Base-by-base conservation (phyloP, 352 stramenopile genomes). In the Pythium vanterpoolii region DNA sequence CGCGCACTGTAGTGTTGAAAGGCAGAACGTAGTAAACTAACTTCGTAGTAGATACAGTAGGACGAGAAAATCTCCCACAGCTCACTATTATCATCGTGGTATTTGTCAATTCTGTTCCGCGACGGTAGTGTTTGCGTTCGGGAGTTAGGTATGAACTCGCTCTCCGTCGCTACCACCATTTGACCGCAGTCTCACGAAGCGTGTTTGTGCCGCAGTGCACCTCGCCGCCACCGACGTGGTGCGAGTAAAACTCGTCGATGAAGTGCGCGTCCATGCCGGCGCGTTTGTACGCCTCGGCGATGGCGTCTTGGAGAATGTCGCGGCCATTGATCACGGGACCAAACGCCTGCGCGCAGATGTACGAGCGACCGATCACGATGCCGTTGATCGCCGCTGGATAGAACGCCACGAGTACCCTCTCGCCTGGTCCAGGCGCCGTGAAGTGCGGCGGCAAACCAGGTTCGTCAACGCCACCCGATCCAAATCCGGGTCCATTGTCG, bases 181-280 rank as follows among this genome's bases (percentile, higher is more conserved):
- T 58, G n/a, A 50, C 56, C 8, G 28, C 47, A 13, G 38, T 56
- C 56, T 56, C 56, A 24, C 45, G 33, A 16, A 56, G n/a, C 4
- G 38, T 60, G 40, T 58, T 58, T n/a, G 36, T 36, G 1, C 51
- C 51, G 36, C 51, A 58, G 38, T 58, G 51, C 11, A 58, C 51
- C 5, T 58, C 51, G 18, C 51, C 51, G 9, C 18, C 51, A 13
- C 34, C 38, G 14, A 48, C 38, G 51, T 58, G 51, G 51, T 58
- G 51, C 34, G 51, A 58, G 36, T 38, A 58, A 39, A 58, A 58
- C 26, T 58, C 51, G 26, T 58, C 51, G 23, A 58, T 58, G 24
- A 58, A 58, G 27, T 58, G 51, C 14, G 51, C 51, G 19, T 58
- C 51, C 51, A 58, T 58, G 21, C 51, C 51, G 1, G 51, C 51